Evolutionary conservation across 345 rosid species (phyloP).

Genomic region (Psidium guajava): DNA sequence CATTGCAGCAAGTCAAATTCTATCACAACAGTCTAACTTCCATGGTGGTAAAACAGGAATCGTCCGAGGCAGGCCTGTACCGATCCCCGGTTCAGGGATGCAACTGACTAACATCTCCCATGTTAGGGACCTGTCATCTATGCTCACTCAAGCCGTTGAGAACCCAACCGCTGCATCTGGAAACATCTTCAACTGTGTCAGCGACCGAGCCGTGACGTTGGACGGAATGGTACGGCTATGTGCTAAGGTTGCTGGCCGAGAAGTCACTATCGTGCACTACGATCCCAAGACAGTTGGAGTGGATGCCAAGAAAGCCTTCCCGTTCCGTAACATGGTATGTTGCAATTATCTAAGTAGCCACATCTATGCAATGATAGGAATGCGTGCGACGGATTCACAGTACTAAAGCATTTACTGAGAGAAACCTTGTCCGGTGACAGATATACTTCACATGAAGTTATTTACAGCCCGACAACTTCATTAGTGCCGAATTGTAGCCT

Average conservation of each 20-base stretch:
- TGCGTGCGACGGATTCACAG: neutral
- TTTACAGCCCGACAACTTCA: neutral
- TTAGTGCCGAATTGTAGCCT: neutral
- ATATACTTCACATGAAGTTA: neutral
- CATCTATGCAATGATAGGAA: neutral
- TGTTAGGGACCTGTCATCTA: slow-evolving; percentile 75
- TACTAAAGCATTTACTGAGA: neutral
- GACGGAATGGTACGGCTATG: slow-evolving; percentile 95
- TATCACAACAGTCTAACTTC: neutral
- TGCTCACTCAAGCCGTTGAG: slow-evolving; percentile 68
- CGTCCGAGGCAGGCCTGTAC: slow-evolving; percentile 74
- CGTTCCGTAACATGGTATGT: slow-evolving; percentile 82
- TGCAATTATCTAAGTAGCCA: neutral
- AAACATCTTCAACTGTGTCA: slow-evolving; percentile 79
- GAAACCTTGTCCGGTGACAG: neutral
- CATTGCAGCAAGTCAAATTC: neutral
- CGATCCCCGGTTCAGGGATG: slow-evolving; percentile 92
- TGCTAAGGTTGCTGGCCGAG: slow-evolving; percentile 71
- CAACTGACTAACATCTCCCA: slow-evolving; percentile 81
- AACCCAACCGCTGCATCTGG: slow-evolving; percentile 58
- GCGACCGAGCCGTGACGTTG: slow-evolving; percentile 85
- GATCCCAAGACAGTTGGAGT: slow-evolving; percentile 77
- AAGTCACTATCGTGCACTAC: slow-evolving; percentile 71
- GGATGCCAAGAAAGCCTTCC: slow-evolving; percentile 91
- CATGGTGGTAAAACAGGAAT: slow-evolving; percentile 40